A percentile compares a stretch with the other conserved stretches of the same genome.
Evolutionary conservation across 164 flowering plant species (phyloP).

Genomic region (Malania oleifera): DNA sequence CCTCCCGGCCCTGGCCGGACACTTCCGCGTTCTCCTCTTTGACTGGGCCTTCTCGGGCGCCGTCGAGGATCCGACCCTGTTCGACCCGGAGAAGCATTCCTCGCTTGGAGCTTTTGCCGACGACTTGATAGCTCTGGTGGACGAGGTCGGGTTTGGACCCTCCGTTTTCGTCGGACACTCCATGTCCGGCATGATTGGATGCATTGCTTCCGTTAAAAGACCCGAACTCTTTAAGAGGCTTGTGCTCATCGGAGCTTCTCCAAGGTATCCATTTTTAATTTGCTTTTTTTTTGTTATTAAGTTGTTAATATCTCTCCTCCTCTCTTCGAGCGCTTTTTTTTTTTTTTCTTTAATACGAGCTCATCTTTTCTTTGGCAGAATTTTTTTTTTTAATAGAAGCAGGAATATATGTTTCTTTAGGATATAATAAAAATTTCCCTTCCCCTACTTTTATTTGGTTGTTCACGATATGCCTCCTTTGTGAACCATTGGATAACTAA

Average conservation of each 20-base stretch:
- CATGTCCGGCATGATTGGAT: conserved; percentile 88
- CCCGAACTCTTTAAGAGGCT: conserved; percentile 70
- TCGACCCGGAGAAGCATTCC: conserved; percentile 40
- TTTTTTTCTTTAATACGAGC: no score
- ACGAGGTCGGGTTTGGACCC: conserved; percentile 42
- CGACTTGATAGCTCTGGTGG: conserved; percentile 61
- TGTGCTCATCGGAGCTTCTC: conserved; percentile 75
- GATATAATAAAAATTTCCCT: no score
- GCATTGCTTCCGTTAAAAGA: conserved; percentile 76
- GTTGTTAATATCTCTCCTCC: no score
- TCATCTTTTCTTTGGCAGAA: no score
- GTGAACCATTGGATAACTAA: no score
- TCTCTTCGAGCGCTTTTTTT: no score
- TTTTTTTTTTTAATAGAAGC: no score
- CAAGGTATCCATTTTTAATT: conserved; percentile 46
- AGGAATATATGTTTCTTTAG: no score
- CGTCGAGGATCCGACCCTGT: conserved; percentile 27
- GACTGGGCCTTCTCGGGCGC: conserved; percentile 80
- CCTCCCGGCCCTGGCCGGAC: conserved; percentile 29
- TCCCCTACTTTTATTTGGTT: no score
- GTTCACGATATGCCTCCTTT: no score
- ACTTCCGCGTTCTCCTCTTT: conserved; percentile 47
- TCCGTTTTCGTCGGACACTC: conserved; percentile 75
- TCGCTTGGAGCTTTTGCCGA: conserved; percentile 57
- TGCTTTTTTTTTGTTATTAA: no score